These are phyloP conservation scores for Dissophora ornata DNA, from an alignment of 192 early-diverging fungal genomes.

Conservation along the genomic window DNA sequence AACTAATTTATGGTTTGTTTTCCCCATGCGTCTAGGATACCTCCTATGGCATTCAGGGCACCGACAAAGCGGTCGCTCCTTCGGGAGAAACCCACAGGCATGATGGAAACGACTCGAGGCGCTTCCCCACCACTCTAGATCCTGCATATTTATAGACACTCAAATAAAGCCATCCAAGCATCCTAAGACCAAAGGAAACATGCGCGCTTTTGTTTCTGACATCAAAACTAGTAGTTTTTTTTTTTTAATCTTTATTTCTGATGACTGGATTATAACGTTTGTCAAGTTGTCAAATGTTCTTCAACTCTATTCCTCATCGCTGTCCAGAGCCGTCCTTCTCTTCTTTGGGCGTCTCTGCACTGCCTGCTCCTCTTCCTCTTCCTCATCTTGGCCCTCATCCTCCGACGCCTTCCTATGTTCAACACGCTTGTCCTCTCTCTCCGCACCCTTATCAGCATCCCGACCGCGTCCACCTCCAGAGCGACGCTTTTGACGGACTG, in stretches of 20 bases:
- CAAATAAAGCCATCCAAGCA: too few relatives aligned
- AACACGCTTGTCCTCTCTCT: constrained; percentile 21
- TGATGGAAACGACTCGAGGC: constrained; percentile 17
- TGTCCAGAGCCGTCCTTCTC: constrained; percentile 51
- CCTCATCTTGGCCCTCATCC: constrained; percentile 41
- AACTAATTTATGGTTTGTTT: not conserved
- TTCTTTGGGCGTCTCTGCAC: constrained; percentile 50
- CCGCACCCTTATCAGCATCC: constrained; percentile 39
- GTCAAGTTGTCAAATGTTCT: too few relatives aligned
- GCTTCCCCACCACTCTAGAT: constrained; percentile 27
- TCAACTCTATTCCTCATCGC: constrained; percentile 58
- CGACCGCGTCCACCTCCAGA: constrained; percentile 13
- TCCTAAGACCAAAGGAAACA: too few relatives aligned
- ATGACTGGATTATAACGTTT: too few relatives aligned
- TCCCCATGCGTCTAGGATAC: constrained; percentile 18
- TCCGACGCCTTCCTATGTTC: constrained; percentile 11
- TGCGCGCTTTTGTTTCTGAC: too few relatives aligned
- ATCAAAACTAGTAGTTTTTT: too few relatives aligned
- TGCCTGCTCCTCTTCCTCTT: constrained; percentile 52
- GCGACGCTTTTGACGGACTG: constrained; percentile 5
- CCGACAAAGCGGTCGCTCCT: constrained; percentile 29
- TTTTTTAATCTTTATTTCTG: too few relatives aligned
- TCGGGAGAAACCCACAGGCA: constrained; percentile 33
- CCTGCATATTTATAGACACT: constrained; percentile 29
- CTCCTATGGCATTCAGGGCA: constrained; percentile 46